These are phyloP conservation scores for Alloteropsis semialata DNA, from an alignment of 176 grass and related monocot species.

Conservation along the genomic window DNA sequence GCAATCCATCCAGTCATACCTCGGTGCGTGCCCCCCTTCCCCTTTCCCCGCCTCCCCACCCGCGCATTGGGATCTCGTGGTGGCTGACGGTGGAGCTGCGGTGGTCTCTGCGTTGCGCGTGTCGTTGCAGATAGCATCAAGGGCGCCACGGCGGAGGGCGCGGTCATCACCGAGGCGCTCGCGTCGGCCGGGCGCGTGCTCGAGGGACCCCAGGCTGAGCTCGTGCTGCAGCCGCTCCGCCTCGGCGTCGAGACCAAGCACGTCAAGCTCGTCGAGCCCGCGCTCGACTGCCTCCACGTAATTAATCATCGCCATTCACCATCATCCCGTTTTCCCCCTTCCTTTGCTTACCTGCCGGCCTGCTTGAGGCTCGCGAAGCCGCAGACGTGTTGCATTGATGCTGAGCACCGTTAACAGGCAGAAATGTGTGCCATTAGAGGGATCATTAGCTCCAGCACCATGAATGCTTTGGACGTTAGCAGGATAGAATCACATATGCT, in stretches of 20 bases:
- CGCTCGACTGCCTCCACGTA: conserved; percentile 98
- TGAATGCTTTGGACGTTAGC: background rate
- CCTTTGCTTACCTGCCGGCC: conserved; percentile 16
- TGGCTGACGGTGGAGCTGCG: conserved; percentile 17
- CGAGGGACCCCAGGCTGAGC: conserved; percentile 82
- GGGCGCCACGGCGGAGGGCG: conserved; percentile 39
- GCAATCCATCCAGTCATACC: conserved; percentile 81
- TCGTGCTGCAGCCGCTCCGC: conserved; percentile 91
- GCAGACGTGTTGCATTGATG: background rate
- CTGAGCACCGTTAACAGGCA: background rate
- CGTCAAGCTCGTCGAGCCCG: conserved; percentile 92
- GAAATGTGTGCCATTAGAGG: background rate
- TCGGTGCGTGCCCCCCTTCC: conserved; percentile 49
- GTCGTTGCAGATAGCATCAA: conserved; percentile 83
- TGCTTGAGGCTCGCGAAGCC: background rate
- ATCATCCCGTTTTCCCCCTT: conserved; percentile 15
- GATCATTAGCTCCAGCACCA: background rate
- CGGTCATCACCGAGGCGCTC: conserved; percentile 70
- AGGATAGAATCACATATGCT: background rate
- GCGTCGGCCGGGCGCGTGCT: conserved; percentile 78
- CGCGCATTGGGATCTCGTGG: conserved; percentile 34
- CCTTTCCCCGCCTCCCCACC: background rate
- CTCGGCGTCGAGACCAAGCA: conserved; percentile 95
- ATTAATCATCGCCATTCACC: background rate
- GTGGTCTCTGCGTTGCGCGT: background rate